Evolutionary conservation across 106 monocot genomes (phyloP), one percentile per base, ranked within the genome.

Genomic region (Dactylorhiza incarnata): DNA sequence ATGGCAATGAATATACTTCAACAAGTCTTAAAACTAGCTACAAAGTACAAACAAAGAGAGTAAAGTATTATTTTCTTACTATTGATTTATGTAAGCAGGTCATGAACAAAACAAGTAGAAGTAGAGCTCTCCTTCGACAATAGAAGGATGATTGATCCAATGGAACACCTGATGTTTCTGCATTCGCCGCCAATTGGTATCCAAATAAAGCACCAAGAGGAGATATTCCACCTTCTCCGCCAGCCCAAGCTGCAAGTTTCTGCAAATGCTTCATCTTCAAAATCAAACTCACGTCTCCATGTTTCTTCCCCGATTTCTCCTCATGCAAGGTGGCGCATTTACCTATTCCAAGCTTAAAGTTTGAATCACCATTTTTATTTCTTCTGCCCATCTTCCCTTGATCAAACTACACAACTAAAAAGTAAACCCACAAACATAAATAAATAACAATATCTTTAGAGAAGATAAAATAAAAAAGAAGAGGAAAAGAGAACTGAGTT

Each of bases 121-220:
- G 45, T 37, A 76, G 1, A 73, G 49, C 88, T 73, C 3, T 88
- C 95, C 85, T 95, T 22, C 86, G 84, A 75, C 95, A 95, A 74
- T 78, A 22, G 74, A 90, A 80, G n/a, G 48, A 72, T 22, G 92
- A 80, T 19, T 78, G 73, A 68, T 86, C 86, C 0, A 92, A 24
- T 16, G 92, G 89, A 73, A 92, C 63, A n/a, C 90, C 92, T 56
- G 73, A 83, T 8, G 70, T 78, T 83, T 95, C 90, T 5, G 92
- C 86, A 68, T 51, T 80, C 6, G 75, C 54, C 20, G 90, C 87
- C 23, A 90, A 67, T 22, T 74, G 77, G 51, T 80, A 73, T 12
- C 94, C 94, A 47, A 88, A 89, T 24, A 90, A 76, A 75, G 90
- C 90, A 73, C 84, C 92, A 63, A 92, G 85, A 48, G 86, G 86